Evolutionary conservation across 345 rosid species (phyloP).

Genomic region (Psidium friedrichsthalianum): DNA sequence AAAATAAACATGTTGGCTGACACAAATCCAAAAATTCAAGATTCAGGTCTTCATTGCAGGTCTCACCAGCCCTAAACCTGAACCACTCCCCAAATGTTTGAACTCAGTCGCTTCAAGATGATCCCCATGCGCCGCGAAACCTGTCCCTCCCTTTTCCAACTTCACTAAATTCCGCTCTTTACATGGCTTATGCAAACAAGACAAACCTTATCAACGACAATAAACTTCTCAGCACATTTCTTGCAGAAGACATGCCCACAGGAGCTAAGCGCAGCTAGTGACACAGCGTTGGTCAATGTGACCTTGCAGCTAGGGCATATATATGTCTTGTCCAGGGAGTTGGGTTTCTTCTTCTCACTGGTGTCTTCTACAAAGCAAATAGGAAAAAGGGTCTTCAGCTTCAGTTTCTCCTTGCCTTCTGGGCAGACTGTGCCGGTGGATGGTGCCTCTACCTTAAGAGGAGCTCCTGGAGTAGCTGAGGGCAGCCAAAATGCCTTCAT

Average conservation of each 20-base stretch:
- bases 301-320: conserved; percentile 96
- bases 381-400: conserved; percentile 75
- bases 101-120: conserved; percentile 74
- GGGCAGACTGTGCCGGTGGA: conserved; percentile 63
- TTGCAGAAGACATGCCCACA: conserved; percentile 98
- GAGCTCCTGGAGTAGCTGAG: conserved; percentile 95
- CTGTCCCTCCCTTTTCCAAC: conserved; percentile 81
- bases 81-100: conserved; percentile 95
- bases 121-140: conserved; percentile 82
- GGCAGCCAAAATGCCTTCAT: conserved; percentile 99
- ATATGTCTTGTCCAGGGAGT: conserved; percentile 51
- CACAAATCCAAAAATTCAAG: not conserved
- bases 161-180: conserved; percentile 68
- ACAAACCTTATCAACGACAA: conserved; percentile 70
- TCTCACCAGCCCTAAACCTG: conserved; percentile 84
- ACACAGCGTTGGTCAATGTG: conserved; percentile 72
- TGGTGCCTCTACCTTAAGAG: conserved; percentile 65
- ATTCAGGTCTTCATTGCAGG: conserved; percentile 51
- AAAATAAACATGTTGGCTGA: not conserved
- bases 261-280: conserved; percentile 67
- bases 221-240: conserved; percentile 77
- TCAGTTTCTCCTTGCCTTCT: conserved; percentile 85
- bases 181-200: conserved; percentile 66
- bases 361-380: conserved; percentile 61
- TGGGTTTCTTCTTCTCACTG: conserved; percentile 38